Evolutionary conservation across 2,329 filamentous ascomycete genomes (phyloP), one percentile per base, ranked within the genome.

Genomic region (Blumeriella jaapii): DNA sequence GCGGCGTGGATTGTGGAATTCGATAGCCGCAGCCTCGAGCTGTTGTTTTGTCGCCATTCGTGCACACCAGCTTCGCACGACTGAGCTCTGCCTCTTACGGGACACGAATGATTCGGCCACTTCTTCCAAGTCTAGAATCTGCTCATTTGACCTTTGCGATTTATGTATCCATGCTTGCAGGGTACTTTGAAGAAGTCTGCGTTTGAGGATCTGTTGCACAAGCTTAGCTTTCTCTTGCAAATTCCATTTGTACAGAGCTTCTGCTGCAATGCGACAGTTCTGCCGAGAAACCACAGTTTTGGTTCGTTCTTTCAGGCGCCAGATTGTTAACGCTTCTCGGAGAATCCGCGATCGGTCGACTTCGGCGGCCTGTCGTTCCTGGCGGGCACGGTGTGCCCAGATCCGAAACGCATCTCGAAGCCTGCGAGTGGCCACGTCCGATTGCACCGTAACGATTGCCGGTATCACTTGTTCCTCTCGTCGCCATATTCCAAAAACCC

Each of bases 281-380:
- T 76, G 69, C 10, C 63, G 65, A 13, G 62, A 58, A 31, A 56
- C 58, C 2, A 78, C 54, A 11, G 65, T 64, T 45, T 66, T 61
- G 41, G 62, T 66, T 12, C 74, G 69, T 11, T 77, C 59, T 11
- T 59, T 59, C 47, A 78, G 70, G 43, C 78, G 78, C 76, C 75
- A 80, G 8, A 60, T 58, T 1, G 65, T 74, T 61, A 69, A 74
- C 3, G 69, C 61, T 50, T 72, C 73, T 31, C 64, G 65, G 31
- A 75, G 49, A 17, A 77, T 52, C 29, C 71, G 66, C 44, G 61
- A 53, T 8, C 59, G 64, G 49, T 77, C 63, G 19, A 70, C 56
- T 31, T 61, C 55, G 14, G 58, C 55, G 12, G 74, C 73, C 45
- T 64, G 58, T 29, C 56, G 58, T 20, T 64, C 58, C 45, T 64